A percentile compares a stretch with the other conserved stretches of the same genome.
These are phyloP conservation scores for Tuber calosporum DNA, from an alignment of 495 filamentous ascomycete species.

Conservation along the genomic window DNA sequence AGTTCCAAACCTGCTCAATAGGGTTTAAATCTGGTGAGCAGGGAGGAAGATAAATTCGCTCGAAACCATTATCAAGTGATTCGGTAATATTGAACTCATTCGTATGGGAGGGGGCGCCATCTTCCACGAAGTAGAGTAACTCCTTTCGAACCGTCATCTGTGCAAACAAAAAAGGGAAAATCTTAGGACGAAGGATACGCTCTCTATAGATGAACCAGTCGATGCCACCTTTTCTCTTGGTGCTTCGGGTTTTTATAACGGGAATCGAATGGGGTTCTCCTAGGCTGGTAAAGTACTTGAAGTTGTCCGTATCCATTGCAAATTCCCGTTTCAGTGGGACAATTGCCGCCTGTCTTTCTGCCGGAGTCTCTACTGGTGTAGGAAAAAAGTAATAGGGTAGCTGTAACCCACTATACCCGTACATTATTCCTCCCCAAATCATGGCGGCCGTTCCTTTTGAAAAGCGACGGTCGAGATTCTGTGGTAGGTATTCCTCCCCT, in stretches of 20 bases:
- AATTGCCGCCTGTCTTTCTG: no score
- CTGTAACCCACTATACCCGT: no score
- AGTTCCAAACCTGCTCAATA: not conserved
- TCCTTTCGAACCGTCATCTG: not conserved
- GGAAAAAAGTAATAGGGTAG: no score
- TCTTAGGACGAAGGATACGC: constrained; percentile 2
- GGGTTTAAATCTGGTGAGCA: not conserved
- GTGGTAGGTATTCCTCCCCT: no score
- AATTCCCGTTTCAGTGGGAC: no score
- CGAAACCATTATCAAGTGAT: not conserved
- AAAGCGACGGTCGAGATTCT: no score
- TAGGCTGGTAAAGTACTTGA: no score
- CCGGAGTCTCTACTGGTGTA: no score
- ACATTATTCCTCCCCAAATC: no score
- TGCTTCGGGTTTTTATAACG: not conserved
- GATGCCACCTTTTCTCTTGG: constrained; percentile 1
- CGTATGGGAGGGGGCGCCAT: not conserved
- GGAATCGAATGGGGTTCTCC: no score
- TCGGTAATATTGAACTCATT: not conserved
- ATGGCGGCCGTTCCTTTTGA: no score
- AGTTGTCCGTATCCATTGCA: no score
- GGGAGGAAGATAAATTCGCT: not conserved
- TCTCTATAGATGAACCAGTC: constrained; percentile 14
- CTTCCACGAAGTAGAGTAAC: not conserved
- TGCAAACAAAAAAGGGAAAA: constrained; percentile 10